Base-by-base conservation (phyloP, 2,329 filamentous ascomycete genomes). In the Raffaelea deltoideospora region DNA sequence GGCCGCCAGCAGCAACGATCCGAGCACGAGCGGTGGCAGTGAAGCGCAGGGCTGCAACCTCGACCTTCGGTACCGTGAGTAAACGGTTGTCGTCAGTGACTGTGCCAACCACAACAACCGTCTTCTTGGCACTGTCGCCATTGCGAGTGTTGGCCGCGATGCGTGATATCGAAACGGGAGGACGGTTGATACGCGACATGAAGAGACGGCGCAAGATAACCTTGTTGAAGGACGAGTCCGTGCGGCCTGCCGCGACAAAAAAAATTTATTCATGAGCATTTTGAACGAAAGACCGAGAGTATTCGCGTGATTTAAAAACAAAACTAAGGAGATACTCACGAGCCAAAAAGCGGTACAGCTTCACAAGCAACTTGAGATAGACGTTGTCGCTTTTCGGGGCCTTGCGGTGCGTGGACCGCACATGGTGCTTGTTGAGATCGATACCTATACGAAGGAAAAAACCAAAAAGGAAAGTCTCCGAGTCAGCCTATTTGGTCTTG, bases 151-250 rank as follows among this genome's bases (percentile, higher is more conserved):
- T 82, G 59, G 67, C 63, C 48, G 70, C 79, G 57, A 96, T 85
- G 64, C 88, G 83, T 51, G 87, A 95, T 56, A 98, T 73, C 44
- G 87, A 95, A 57, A 98, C 79, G 48, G 90, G 86, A 45, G 85
- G 84, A 53, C 87, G 82, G 82, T 96, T 96, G 69, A 92, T 94
- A 67, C 87, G 85, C 64, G 86, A 94, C 84, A 90, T 94, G 61
- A 94, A 94, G 45, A 98, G 81, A 58, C 90, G 84, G 63, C 88
- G 86, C 56, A 98, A 83, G 59, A 98, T 77, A 56, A 90, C 83
- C 75, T 94, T 92, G 82, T 98, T 98, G 83, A 98, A 98, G 69
- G 75, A 76, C 49, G 85, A 76, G 64, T 96, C 90, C 61, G 90
- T 98, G 60, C 90, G 87, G 68, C 86, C 84, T 92, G 53, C 37